Evolutionary conservation across 768 basidiomycete genomes (phyloP).

Genomic region (Lactarius psammicola): DNA sequence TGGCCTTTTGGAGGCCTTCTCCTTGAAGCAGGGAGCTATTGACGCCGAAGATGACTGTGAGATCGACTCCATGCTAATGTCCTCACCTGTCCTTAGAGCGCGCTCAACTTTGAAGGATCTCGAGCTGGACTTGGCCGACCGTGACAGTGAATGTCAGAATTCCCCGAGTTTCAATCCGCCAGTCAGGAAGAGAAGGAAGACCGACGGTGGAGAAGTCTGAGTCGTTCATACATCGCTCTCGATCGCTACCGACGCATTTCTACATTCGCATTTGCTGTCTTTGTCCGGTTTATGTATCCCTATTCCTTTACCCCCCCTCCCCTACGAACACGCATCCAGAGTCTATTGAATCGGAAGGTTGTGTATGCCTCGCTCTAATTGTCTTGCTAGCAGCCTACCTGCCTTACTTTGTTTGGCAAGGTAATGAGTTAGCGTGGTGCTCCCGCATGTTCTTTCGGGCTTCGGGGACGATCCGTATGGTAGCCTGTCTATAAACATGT

Average conservation of each 20-base stretch:
- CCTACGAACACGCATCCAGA: not conserved
- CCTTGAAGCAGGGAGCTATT: conserved; percentile 24
- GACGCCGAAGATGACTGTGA: conserved; percentile 26
- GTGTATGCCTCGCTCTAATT: conserved; percentile 6
- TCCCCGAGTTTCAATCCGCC: conserved; percentile 14
- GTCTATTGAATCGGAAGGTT: conserved; percentile 9
- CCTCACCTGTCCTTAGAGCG: conserved; percentile 26
- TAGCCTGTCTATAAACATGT: conserved; percentile 12
- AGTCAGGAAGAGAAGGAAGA: conserved; percentile 40
- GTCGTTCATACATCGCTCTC: not conserved
- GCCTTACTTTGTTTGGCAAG: not conserved
- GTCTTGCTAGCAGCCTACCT: not conserved
- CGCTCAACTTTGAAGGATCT: conserved; percentile 9
- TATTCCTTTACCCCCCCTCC: conserved; percentile 5
- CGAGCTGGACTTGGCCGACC: conserved; percentile 17
- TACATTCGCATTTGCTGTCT: conserved; percentile 6
- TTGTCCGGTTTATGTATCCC: conserved; percentile 18
- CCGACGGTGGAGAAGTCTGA: conserved; percentile 20
- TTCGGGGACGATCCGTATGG: not conserved
- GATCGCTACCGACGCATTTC: conserved; percentile 3
- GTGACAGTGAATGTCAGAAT: conserved; percentile 24
- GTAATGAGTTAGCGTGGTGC: not conserved
- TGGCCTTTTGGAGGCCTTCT: conserved; percentile 35
- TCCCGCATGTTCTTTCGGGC: not conserved
- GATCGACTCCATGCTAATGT: conserved; percentile 28